Base-by-base conservation (phyloP, 179 eudicot species). In the Pouteria campechiana region DNA sequence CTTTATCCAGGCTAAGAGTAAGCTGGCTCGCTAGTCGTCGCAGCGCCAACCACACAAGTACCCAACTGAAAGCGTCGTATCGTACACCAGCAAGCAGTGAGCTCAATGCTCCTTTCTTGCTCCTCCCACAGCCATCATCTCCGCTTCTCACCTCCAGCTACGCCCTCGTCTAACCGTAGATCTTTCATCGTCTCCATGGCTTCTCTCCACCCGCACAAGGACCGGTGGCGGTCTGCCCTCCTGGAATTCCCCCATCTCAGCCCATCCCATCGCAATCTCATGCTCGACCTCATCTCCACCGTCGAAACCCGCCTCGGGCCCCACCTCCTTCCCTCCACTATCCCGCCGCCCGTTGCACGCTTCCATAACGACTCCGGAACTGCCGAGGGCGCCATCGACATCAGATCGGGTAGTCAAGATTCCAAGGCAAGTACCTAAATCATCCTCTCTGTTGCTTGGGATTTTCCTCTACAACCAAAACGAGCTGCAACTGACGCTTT, bases 221-320 rank as follows among this genome's bases (percentile, higher is more conserved):
- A 17, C n/a, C 53, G 17, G 29, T 43, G 44, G 7, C 17, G 16
- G 2, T 51, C 44, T 46, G 54, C 42, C 48, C 73, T 86, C 58
- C 51, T 50, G 65, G 96, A 90, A n/a, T 90, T 82, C 49, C 96
- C 98, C 0, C 72, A 68, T 63, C 75, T 63, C 3, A 69, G 84
- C 1, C 48, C 61, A 33, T 79, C 87, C 0, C 64, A 68, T 24
- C 76, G 44, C 42, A 53, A 70, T 37, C 69, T 90, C 32, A 90
- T 90, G 96, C 35, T 67, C 29, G 85, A 86, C 15, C 59, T 80
- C 6, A 49, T 82, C 10, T 76, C 84, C 10, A 56, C 76, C 30
- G 61, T 82, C 52, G 92, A 90, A 59, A 50, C 7, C 30, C 75
- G 78, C 28, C 64, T 87, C 0, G 62, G 35, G 0, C 23, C 79